Conservation (phyloP, 2,329 filamentous ascomycete genomes). For the Coniochaeta sp. region DNA sequence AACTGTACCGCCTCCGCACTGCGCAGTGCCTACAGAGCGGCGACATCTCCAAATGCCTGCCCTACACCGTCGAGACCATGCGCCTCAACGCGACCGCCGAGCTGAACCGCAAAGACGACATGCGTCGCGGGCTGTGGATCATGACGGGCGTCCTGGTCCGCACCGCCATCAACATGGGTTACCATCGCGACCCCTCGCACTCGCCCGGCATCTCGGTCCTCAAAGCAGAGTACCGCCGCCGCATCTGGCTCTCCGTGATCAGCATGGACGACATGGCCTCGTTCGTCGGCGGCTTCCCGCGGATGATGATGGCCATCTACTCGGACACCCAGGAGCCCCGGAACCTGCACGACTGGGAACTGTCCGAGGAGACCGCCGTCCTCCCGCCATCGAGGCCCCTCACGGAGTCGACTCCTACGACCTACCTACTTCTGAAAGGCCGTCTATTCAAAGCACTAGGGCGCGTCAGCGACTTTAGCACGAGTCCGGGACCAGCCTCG, state of each 20-base stretch:
- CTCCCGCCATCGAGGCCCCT: slow-evolving; percentile 39
- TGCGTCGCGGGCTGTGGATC: slow-evolving; percentile 42
- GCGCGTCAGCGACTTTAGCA: slow-evolving; percentile 33
- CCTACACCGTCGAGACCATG: slow-evolving; percentile 44
- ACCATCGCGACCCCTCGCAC: slow-evolving; percentile 38
- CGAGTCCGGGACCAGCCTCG: slow-evolving; percentile 3
- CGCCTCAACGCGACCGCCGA: slow-evolving; percentile 45
- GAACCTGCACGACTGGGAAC: slow-evolving; percentile 47
- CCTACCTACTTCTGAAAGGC: slow-evolving; percentile 44
- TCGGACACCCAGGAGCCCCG: slow-evolving; percentile 41
- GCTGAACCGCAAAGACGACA: slow-evolving; percentile 41
- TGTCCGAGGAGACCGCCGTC: slow-evolving; percentile 37
- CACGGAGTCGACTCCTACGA: slow-evolving; percentile 39
- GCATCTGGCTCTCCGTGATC: slow-evolving; percentile 34
- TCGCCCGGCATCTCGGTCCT: slow-evolving; percentile 30
- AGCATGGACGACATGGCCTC: slow-evolving; percentile 45
- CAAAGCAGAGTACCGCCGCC: slow-evolving; percentile 35
- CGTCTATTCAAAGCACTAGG: slow-evolving; percentile 40
- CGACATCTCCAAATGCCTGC: slow-evolving; percentile 42
- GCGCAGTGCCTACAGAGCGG: slow-evolving; percentile 44
- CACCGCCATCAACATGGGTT: slow-evolving; percentile 46
- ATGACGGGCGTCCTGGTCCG: slow-evolving; percentile 43
- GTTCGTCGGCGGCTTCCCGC: slow-evolving; percentile 42
- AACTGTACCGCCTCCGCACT: slow-evolving; percentile 38
- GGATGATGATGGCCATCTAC: slow-evolving; percentile 36